Base-by-base conservation (phyloP, 768 basidiomycete species). In the Amanita rimosa region DNA sequence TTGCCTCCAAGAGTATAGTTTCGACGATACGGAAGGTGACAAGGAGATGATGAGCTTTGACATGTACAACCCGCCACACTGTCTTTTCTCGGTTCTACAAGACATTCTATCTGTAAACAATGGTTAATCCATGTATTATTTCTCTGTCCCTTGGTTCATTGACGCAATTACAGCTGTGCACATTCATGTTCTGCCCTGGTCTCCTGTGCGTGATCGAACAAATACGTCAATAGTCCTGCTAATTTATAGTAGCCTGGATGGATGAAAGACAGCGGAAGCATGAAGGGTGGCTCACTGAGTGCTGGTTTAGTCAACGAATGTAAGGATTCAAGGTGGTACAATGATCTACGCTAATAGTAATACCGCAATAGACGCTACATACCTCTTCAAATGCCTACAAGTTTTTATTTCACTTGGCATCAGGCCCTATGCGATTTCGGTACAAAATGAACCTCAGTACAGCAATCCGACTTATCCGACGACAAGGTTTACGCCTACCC, bases 401-500 rank as follows among this genome's bases (percentile, higher is more conserved):
- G 84, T 80, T 3, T 85, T 85, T 62, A 64, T 73, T 46, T 71
- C 52, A 51, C 64, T 83, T 54, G 83, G 83, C 1, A 72, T 85
- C 46, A 61, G 67, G 1, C 58, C 79, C 13, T 85, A 80, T 50
- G 83, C 83, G 0, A 74, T 89, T 41, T 68, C 72, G 0, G 76
- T 83, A 27, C 69, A 88, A 69, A 77, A 77, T 50, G 74, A 77
- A 54, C 73, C 73, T 8, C 68, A 73, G 58, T 70, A 74, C 58
- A 77, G 67, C 53, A 74, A 86, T 52, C 68, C 79, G 0, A 81
- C 81, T 0, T 86, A 87, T 51, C 86, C 85, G 1, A 77, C 80
- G 0, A 76, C 75, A 46, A 67, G 57, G 0, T 71, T 87, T 64
- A 69, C 72, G 1, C 69, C 76, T 2, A 63, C 67, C 3, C 62